Evolutionary conservation across 192 early-diverging fungal genomes (phyloP).

Genomic region (Martensiomyces pterosporus): DNA sequence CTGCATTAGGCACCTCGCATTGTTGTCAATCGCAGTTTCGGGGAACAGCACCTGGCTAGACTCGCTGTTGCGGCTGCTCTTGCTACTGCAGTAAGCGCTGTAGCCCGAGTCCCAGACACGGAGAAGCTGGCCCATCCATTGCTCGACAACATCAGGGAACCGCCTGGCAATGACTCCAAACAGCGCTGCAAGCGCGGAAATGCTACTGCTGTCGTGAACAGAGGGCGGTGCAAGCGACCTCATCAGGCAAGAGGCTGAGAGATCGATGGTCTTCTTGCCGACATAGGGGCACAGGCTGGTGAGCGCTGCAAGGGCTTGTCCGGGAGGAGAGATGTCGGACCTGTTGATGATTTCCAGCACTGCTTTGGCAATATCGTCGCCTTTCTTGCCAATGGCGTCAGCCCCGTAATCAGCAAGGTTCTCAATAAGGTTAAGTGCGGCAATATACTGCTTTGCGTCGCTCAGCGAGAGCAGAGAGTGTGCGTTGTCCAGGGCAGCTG

Average conservation of each 20-base stretch:
- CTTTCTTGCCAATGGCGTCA: background rate
- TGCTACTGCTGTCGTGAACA: slow-evolving; percentile 23
- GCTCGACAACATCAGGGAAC: slow-evolving; percentile 13
- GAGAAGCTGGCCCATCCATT: slow-evolving; percentile 17
- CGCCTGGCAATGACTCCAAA: slow-evolving; percentile 15
- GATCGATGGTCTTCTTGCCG: slow-evolving; percentile 2
- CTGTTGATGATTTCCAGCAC: slow-evolving; percentile 20
- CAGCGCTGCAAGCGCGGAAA: slow-evolving; percentile 15
- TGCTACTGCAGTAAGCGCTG: slow-evolving; percentile 8
- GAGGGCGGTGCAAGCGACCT: slow-evolving; percentile 16
- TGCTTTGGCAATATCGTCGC: slow-evolving; percentile 8
- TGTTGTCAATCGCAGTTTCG: slow-evolving; percentile 11
- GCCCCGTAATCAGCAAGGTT: slow-evolving; percentile 23
- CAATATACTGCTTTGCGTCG: slow-evolving; percentile 1
- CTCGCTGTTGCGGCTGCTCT: slow-evolving; percentile 11
- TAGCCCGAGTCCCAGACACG: slow-evolving; percentile 15
- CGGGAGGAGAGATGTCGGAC: slow-evolving; percentile 26
- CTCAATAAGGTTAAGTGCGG: slow-evolving; percentile 20
- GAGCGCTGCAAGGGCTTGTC: slow-evolving; percentile 25
- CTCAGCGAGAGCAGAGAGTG: slow-evolving; percentile 12
- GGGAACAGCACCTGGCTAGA: slow-evolving; percentile 35
- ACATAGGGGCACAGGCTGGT: slow-evolving; percentile 26
- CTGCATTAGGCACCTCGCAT: slow-evolving; percentile 29
- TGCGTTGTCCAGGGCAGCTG: slow-evolving; percentile 6
- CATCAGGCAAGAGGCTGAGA: slow-evolving; percentile 7